Evolutionary conservation across 2,329 filamentous ascomycete species (phyloP), one percentile per base, ranked within the genome.

Genomic region (Diaporthe citrichinensis): DNA sequence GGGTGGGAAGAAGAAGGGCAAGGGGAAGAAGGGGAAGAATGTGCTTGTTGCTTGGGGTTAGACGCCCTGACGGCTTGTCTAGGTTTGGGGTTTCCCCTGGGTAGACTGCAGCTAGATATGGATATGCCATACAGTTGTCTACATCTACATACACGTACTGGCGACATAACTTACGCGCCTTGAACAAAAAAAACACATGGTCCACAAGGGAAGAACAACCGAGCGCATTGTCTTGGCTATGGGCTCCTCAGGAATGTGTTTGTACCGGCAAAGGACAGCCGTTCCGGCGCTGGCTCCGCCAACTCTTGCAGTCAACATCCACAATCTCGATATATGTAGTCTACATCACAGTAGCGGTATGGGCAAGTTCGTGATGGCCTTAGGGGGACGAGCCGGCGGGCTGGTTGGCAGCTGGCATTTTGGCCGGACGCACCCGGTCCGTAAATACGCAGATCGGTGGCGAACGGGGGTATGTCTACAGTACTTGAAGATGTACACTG

Each of bases 21-120:
- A 88, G 5, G 90, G 90, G 76, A 90, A 92, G 83, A 89, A 88
- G 25, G 91, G 92, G 81, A 92, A 91, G 81, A 86, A 91, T 81
- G 89, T 93, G 10, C 82, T 92, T 67, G 89, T 91, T 57, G 88
- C 90, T 79, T 92, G 90, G 91, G 91, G 90, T 31, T 92, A 81
- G 44, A 23, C 20, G 8, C 3, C 8, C 15, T n/a, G 9, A 39
- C 36, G 36, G 14, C 12, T 3, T 39, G 36, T 39, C 36, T 39
- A 12, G 12, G 36, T 14, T 39, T 39, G 1, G 10, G 36, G 36
- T 14, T 39, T 39, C 20, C 44, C 20, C 8, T 49, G 44, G 44
- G 17, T 49, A 23, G 17, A 23, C 44, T 46, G 17, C 23, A 10
- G 17, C 31, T 17, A 23, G 12, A 20, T 12, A n/a, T 41, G 14